Base-by-base conservation (phyloP, 352 stramenopile genomes). In the Pythium sukuiense region DNA sequence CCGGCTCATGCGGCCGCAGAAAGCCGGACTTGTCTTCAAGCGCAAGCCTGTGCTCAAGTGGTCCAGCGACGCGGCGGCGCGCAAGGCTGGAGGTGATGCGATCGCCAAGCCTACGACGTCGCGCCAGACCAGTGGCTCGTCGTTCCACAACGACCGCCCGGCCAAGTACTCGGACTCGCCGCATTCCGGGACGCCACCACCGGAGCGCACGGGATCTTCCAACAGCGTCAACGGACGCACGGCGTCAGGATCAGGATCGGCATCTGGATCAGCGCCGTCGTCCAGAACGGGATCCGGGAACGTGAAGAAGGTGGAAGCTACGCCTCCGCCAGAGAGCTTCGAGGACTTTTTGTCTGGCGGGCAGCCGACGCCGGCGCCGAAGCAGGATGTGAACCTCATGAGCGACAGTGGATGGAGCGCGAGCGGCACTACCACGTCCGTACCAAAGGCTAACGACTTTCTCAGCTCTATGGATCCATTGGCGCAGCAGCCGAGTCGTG, bases 331-430 rank as follows among this genome's bases (percentile, higher is more conserved):
- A 11, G 74, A 76, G 59, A 82, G 80, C 69, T 83, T 89, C 49
- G 76, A 92, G 71, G 84, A 93, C 69, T 93, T 95, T 54, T 67
- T 95, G 39, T 92, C 84, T 0, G 83, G 84, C 8, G 71, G 79
- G 11, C 72, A 84, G 33, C 58, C 71, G 18, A 39, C 72, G 8
- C 57, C 72, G 0, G 58, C 66, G 4, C 43, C 67, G 20, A 33
- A 59, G 18, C 66, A 70, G 16, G 70, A 81, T 41, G 85, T 92
- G 32, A 88, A 92, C 59, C 76, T 94, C 29, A 94, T 94, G 80
- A 83, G 65, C 59, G 83, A 85, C 59, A 85, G 76, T 48, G 68
- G 65, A 3, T 89, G 79, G 80, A 75, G 67, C 6, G 80, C 20
- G 18, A 41, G 33, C 41, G 52, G 24, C 20, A 24, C 20, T 33